Percentiles rank a stretch among this genome's conserved stretches.
These are phyloP conservation scores for Lentinus brumalis DNA, from an alignment of 768 basidiomycete genomes.

Conservation along the genomic window DNA sequence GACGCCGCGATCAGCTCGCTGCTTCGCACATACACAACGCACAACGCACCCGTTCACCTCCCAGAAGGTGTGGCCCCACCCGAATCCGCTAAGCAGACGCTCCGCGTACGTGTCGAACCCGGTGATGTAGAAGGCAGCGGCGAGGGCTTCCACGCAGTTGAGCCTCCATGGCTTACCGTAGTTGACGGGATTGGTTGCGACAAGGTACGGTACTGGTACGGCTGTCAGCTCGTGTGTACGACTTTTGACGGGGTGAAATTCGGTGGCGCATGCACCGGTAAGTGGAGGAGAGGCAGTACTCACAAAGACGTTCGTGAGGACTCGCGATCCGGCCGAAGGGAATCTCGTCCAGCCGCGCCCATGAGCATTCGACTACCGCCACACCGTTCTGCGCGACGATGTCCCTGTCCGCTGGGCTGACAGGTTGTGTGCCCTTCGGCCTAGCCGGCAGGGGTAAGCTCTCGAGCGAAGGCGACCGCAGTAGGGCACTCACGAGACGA, in stretches of 20 bases:
- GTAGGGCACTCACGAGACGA: slow-evolving; percentile 77
- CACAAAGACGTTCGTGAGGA: slow-evolving; percentile 88
- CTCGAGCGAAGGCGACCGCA: background rate
- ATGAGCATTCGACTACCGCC: slow-evolving; percentile 98
- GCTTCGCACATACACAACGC: background rate
- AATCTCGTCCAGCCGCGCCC: slow-evolving; percentile 94
- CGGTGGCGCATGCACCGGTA: background rate
- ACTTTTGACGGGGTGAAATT: background rate
- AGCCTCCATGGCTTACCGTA: slow-evolving; percentile 97
- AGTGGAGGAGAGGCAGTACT: slow-evolving; percentile 28
- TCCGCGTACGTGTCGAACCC: slow-evolving; percentile 85
- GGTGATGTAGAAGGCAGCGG: slow-evolving; percentile 93
- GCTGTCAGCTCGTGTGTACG: background rate
- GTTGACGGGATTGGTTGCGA: slow-evolving; percentile 96
- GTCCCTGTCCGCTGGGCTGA: slow-evolving; percentile 84
- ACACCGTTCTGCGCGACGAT: slow-evolving; percentile 74
- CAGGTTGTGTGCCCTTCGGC: slow-evolving; percentile 77
- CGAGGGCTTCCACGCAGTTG: slow-evolving; percentile 93
- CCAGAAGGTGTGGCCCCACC: slow-evolving; percentile 90
- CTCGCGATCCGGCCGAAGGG: slow-evolving; percentile 93
- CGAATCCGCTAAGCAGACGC: slow-evolving; percentile 74
- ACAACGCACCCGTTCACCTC: slow-evolving; percentile 72
- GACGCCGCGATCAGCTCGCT: background rate
- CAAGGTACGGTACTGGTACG: slow-evolving; percentile 82
- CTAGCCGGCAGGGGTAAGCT: slow-evolving; percentile 39